Evolutionary conservation across 345 rosid species (phyloP).

Genomic region (Mangifera indica): DNA sequence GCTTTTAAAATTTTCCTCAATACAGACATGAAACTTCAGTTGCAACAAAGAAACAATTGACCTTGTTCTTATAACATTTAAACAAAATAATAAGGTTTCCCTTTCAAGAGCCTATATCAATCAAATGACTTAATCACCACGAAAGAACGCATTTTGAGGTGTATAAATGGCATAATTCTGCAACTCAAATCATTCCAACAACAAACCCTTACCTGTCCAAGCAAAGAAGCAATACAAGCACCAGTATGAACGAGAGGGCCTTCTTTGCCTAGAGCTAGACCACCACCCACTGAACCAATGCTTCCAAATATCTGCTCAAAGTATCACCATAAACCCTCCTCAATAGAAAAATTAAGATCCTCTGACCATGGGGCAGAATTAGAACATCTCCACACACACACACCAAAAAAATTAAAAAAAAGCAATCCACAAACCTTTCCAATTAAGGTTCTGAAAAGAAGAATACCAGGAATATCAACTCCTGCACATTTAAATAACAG

Average conservation of each 20-base stretch:
- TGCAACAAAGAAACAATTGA: neutral
- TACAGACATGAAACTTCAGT: neutral
- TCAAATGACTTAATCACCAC: neutral
- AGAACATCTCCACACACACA: neutral
- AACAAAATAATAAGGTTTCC: neutral
- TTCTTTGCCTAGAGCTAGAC: constrained; percentile 94
- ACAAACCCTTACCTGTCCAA: constrained; percentile 71
- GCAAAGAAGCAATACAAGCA: constrained; percentile 98
- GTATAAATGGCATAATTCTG: too few species aligned
- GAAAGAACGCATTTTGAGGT: neutral
- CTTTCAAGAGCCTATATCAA: neutral
- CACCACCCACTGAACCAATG: constrained; percentile 98
- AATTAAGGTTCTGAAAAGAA: constrained; percentile 90
- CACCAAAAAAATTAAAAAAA: too few species aligned
- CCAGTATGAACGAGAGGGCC: constrained; percentile 97
- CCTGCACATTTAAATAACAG: constrained; percentile 43
- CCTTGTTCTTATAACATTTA: neutral
- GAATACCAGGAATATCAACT: constrained; percentile 81
- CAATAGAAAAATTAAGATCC: too few species aligned
- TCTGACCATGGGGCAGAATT: neutral
- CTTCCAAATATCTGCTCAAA: constrained; percentile 81
- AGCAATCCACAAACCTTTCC: constrained; percentile 69
- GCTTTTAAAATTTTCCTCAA: neutral
- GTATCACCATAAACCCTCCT: too few species aligned
- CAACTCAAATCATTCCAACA: too few species aligned